These are phyloP conservation scores for Wallacemonas rigidus DNA, from an alignment of 208 protist genomes.

Conservation along the genomic window DNA sequence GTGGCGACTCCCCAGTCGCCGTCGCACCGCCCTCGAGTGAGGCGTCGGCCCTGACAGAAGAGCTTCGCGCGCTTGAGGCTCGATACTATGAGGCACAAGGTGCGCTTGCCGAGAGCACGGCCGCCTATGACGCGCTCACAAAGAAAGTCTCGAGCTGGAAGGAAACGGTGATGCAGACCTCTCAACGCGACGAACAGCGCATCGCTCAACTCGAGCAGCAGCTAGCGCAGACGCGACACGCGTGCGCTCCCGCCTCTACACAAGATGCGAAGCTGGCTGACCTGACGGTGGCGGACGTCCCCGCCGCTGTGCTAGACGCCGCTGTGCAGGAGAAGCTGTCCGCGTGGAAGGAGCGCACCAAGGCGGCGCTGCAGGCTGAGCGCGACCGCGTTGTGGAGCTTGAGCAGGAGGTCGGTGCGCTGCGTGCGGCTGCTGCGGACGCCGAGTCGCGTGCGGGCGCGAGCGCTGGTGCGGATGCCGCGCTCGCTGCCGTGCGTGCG, in stretches of 20 bases:
- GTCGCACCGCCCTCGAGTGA: background rate
- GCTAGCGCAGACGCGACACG: background rate
- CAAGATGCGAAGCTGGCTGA: background rate
- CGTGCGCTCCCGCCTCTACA: background rate
- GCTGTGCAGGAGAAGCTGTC: conserved; percentile 37
- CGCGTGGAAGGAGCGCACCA: conserved; percentile 43
- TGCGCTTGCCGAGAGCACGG: conserved; percentile 11
- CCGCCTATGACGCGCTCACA: conserved; percentile 19
- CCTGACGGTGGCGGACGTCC: conserved; percentile 1
- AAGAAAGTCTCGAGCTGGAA: conserved; percentile 26
- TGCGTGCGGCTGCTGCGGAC: conserved; percentile 12
- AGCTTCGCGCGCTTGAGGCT: conserved; percentile 3
- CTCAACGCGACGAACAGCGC: conserved; percentile 21
- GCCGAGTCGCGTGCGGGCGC: conserved; percentile 7
- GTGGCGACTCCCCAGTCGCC: background rate
- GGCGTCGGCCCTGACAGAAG: background rate
- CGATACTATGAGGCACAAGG: conserved; percentile 1
- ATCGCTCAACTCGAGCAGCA: conserved; percentile 24
- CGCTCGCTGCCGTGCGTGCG: conserved; percentile 7
- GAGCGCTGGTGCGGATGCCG: background rate
- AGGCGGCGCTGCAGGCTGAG: conserved; percentile 28
- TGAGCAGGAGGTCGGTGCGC: conserved; percentile 15
- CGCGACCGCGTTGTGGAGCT: conserved; percentile 26
- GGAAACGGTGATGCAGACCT: conserved; percentile 23
- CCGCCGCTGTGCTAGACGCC: conserved; percentile 11